Evolutionary conservation across 371 early-diverging fungal genomes (phyloP), one percentile per base, ranked within the genome.

Genomic region (Mucor saturninus): DNA sequence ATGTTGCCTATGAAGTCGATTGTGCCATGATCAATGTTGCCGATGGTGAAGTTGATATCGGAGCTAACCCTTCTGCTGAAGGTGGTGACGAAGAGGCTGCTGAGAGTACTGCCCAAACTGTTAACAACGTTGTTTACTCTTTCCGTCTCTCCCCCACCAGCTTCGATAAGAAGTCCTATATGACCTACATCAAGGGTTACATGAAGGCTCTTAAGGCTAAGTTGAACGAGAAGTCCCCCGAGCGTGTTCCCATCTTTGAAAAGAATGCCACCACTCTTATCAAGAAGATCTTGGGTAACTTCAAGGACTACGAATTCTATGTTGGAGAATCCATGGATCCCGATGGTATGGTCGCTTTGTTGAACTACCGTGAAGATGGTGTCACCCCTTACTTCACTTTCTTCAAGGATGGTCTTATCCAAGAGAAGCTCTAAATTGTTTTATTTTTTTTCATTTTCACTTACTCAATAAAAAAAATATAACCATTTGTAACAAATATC

Each of bases 361-460:
- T 96, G 71, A 95, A 95, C 93, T 95, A 93, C 91, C 92, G 95
- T 67, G 95, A 92, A 80, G 95, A 95, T 78, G 94, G 95, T 79
- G 66, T 87, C 65, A 95, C 96, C 46, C 96, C 96, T 59, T 96
- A 80, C 90, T 85, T 95, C 74, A 91, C 91, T 65, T 93, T 93
- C 88, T 94, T 93, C 90, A 93, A 89, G 86, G 93, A 94, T 77
- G 95, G 93, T 80, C 84, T 96, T 71, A 88, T 84, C 79, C 68
- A 67, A 48, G 74, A 83, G 79, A 96, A 96, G 89, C 82, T 93
- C 57, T 80, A 80, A 80, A 68, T 73, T 59, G 29, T 21, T 50
- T 50, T 32, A 21, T 50, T 28, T 28, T 35, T 37, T 32, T 55
- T 43, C 14, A 8, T 38, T 38, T 38, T 38, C 10, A 5, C 38